Evolutionary conservation across 441 rosid genomes (phyloP).

Genomic region (Francoa sonchifolia): DNA sequence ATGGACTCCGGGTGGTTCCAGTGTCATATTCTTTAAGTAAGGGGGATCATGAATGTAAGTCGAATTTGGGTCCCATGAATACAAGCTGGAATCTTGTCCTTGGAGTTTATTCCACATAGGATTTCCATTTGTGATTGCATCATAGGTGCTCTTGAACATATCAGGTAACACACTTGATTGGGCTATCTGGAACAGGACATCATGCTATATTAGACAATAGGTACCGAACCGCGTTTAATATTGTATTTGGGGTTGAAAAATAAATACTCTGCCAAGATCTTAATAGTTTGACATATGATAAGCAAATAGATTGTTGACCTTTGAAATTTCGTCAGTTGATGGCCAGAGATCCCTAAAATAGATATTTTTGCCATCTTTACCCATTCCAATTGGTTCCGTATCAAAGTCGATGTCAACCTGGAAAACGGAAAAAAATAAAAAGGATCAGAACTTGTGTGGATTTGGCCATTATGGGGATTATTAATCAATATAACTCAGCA

Average conservation of each 20-base stretch:
- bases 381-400: constrained; percentile 60
- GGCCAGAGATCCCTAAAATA: constrained; percentile 91
- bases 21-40: constrained; percentile 80
- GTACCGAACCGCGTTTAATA: too few relatives aligned
- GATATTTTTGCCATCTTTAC: constrained; percentile 57
- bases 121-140: constrained; percentile 80
- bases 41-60: constrained; percentile 91
- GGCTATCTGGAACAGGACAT: constrained; percentile 48
- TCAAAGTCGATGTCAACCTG: constrained; percentile 83
- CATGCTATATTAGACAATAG: constrained; percentile 2
- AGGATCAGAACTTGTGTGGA: too few relatives aligned
- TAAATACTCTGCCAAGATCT: too few relatives aligned
- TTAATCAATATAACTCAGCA: too few relatives aligned
- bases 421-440: too few relatives aligned
- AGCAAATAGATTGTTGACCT: constrained; percentile 26
- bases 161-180: constrained; percentile 78
- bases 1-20: constrained; percentile 86
- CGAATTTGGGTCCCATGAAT: constrained; percentile 74
- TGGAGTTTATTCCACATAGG: too few relatives aligned
- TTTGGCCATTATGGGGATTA: too few relatives aligned
- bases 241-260: too few relatives aligned
- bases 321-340: constrained; percentile 70
- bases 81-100: constrained; percentile 51
- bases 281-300: too few relatives aligned
- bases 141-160: constrained; percentile 87